Base-by-base conservation (phyloP, 176 grass and related monocot species). In the Aegilops speltoides region DNA sequence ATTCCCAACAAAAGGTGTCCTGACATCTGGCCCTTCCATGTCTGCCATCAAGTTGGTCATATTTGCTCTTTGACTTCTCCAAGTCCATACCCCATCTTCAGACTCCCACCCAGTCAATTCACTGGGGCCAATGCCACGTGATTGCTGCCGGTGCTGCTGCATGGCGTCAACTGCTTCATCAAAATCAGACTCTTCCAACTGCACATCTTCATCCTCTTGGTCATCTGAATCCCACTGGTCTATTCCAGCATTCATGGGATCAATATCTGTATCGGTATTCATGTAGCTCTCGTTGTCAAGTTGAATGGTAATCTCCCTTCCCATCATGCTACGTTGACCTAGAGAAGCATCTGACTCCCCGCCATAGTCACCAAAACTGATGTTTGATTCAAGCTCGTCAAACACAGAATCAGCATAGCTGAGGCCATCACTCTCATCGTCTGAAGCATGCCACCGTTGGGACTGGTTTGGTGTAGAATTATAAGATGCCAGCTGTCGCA, bases 291-390 rank as follows among this genome's bases (percentile, higher is more conserved):
- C 91, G 33, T 86, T 88, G 24, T 94, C 93, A 79, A 88, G 82
- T 81, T 88, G 91, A 81, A 95, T 16, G 17, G 54, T 67, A 76
- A 92, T 77, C 48, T 77, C 91, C 81, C 88, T 89, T 67, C 91
- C 82, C 31, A 76, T n/a, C 20, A 70, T 54, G 46, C 85, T 90
- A n/a, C 78, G 81, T 25, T 86, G 73, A 82, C 91, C 91, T 54
- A 95, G 22, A 67, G 91, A 98, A 77, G 88, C 76, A 89, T 98
- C 96, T 3, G 96, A 94, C 22, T 96, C 96, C 29, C 86, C 91
- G 77, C 86, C 92, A 59, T 94, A 87, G 3, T 82, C 86, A 64
- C 89, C 83, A 85, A 94, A 91, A 85, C 94, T 96, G 68, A 95
- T 20, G 73, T 94, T 87, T 3, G 93, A 92, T 78, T 93, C 97